Evolutionary conservation across 768 basidiomycete species (phyloP), one percentile per base, ranked within the genome.

Genomic region (Naganishia vaughanmartiniae): DNA sequence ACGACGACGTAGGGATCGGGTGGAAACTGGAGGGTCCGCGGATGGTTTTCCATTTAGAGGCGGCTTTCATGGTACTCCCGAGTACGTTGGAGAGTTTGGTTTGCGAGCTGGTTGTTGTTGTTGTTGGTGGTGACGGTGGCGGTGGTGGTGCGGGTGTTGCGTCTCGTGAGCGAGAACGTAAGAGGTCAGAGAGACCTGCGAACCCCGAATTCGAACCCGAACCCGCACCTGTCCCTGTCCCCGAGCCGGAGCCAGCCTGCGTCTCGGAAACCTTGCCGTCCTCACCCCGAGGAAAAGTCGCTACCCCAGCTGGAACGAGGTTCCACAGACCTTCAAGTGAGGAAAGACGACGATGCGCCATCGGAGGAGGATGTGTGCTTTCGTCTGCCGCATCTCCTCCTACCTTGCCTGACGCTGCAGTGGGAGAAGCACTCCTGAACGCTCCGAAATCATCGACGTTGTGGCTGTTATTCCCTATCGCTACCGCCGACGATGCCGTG

Each of bases 31-130:
- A 70, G 15, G 65, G 74, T 10, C 71, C 72, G 11, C 76, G 39
- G 0, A 72, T 72, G 19, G 76, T 71, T 45, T 74, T 75, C 80
- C 80, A 81, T 71, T 79, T 80, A 4, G 74, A 75, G 14, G 77
- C 76, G 3, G 75, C 42, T 69, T 75, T 76, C 19, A 74, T 54
- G 4, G 78, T 76, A 14, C 74, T 74, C 0, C 74, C 70, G 19
- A 76, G 31, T n/a, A 42, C 42, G 42, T 42, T 42, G 42, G 10
- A 2, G 42, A 42, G 42, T 42, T 42, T 42, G 15, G n/a, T n/a
- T n/a, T n/a, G n/a, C n/a, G n/a, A n/a, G n/a, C n/a, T n/a, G n/a
- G 10, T 42, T 2, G 42, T 42, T 2, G 7, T 42, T 7, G 7
- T 15, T 2, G 42, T 11, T 2, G 42, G 17, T 2, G 42, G 17